phyloP scores from a whole-genome alignment of 805 yeast species.

The Candida ovalis region DNA sequence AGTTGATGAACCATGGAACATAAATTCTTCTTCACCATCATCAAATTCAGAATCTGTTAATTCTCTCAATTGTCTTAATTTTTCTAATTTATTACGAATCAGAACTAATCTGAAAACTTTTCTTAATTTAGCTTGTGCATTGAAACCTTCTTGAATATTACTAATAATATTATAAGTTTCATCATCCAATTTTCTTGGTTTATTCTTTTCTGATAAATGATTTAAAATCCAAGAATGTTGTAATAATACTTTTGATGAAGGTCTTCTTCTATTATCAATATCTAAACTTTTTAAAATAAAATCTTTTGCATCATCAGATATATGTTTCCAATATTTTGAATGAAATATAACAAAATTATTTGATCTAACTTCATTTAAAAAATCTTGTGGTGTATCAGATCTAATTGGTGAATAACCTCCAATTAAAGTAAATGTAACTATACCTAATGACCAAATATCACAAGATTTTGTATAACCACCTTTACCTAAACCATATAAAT shows the following conservation, averaged over 20 bases:
- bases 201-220: constrained; percentile 25
- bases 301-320: constrained; percentile 74
- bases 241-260: constrained; percentile 62
- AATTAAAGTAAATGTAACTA: constrained; percentile 81
- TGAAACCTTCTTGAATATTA: constrained; percentile 71
- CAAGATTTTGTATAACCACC: constrained; percentile 92
- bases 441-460: constrained; percentile 95
- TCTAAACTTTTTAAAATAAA: constrained; percentile 72
- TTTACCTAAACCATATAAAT: constrained; percentile 32
- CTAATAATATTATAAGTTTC: constrained; percentile 75
- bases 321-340: constrained; percentile 78
- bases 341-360: constrained; percentile 81
- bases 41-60: constrained; percentile 42
- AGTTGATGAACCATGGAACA: constrained; percentile 32
- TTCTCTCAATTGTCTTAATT: constrained; percentile 58
- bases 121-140: constrained; percentile 78
- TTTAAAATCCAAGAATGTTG: constrained; percentile 73
- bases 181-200: constrained; percentile 12
- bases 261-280: constrained; percentile 62
- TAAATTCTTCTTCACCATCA: constrained; percentile 30
- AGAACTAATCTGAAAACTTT: constrained; percentile 83
- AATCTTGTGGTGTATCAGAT: constrained; percentile 77
- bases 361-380: constrained; percentile 72
- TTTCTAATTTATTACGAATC: constrained; percentile 72
- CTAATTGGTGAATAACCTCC: constrained; percentile 93